Percentiles rank a stretch among this genome's conserved stretches.
Conservation (phyloP, 768 basidiomycete genomes). For the Symmetrospora coprosmae region DNA sequence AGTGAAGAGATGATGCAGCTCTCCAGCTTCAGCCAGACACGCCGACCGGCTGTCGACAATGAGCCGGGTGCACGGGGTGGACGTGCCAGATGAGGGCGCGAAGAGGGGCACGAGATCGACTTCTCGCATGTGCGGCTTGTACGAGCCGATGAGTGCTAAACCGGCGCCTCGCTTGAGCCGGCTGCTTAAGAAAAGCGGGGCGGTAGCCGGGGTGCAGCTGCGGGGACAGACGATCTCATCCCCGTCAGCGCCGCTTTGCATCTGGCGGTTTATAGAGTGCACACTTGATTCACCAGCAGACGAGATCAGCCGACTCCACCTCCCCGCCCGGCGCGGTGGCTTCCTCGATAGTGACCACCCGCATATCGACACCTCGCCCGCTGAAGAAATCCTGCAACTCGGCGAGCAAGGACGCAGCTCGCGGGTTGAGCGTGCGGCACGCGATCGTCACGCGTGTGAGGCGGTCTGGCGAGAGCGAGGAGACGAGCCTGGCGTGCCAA, state of each 20-base stretch:
- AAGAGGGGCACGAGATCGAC: conserved; percentile 26
- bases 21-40: conserved; percentile 28
- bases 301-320: conserved; percentile 29
- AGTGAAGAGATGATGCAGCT: conserved; percentile 25
- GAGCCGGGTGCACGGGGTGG: conserved; percentile 3
- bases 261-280: no score
- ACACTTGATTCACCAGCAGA: conserved; percentile 35
- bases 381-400: not conserved
- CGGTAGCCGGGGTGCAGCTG: conserved; percentile 31
- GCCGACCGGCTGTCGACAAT: conserved; percentile 26
- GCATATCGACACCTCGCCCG: not conserved
- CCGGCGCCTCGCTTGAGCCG: conserved; percentile 20
- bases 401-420: not conserved
- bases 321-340: not conserved
- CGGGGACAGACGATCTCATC: no score
- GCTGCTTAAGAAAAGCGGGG: conserved; percentile 22
- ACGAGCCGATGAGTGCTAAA: conserved; percentile 22
- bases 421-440: not conserved
- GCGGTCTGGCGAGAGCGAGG: not conserved
- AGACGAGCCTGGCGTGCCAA: conserved; percentile 23
- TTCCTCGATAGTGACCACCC: not conserved
- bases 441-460: not conserved
- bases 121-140: conserved; percentile 33
- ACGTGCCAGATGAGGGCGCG: not conserved
- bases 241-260: not conserved